Evolutionary conservation across 1,284 basidiomycete genomes (phyloP).

Genomic region (Ceratobasidium sp.): DNA sequence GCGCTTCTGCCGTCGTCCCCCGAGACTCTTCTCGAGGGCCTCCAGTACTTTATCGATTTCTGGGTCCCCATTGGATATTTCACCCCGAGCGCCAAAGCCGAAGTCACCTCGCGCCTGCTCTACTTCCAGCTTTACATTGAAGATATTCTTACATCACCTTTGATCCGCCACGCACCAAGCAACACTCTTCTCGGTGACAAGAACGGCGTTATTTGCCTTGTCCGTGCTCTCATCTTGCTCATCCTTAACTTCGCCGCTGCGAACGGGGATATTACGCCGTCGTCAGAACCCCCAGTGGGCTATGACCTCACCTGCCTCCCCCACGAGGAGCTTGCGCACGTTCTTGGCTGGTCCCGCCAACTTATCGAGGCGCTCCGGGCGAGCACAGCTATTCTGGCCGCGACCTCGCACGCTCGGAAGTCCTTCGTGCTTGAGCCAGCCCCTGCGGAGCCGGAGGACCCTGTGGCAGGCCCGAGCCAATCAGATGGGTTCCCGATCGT

Average conservation of each 20-base stretch:
- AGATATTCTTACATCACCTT: neutral
- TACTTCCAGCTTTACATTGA: neutral
- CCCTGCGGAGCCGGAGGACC: neutral
- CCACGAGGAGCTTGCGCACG: neutral
- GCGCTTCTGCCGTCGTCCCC: neutral
- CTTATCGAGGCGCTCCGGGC: neutral
- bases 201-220: neutral
- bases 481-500: neutral
- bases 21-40: neutral
- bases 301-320: neutral
- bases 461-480: too few species aligned
- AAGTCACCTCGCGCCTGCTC: neutral
- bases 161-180: neutral
- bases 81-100: neutral
- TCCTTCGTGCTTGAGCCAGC: too few species aligned
- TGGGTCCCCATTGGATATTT: neutral
- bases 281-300: neutral
- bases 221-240: neutral
- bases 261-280: neutral
- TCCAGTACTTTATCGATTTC: neutral
- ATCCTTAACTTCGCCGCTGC: neutral
- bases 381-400: neutral
- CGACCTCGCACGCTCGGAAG: neutral
- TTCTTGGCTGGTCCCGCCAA: neutral
- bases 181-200: neutral